Evolutionary conservation across 108 stramenopile species (phyloP), one percentile per base, ranked within the genome.

Genomic region (Phaeodactylum tricornutum): DNA sequence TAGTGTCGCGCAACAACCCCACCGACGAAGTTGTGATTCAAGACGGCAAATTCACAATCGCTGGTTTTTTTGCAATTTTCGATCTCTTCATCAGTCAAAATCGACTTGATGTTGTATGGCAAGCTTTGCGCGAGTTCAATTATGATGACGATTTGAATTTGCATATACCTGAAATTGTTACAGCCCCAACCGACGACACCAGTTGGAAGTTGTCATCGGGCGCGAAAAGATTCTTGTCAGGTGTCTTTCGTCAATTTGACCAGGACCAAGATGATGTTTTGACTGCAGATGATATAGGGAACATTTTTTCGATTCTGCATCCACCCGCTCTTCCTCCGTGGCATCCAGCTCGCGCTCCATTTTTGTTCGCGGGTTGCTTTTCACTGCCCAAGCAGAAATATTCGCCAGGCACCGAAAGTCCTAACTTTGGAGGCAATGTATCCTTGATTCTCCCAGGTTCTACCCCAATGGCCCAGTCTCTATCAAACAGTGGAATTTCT

Each of bases 71-170:
- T 41, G 68, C 76, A 35, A 83, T 87, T 35, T 83, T 83, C 52
- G 86, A 87, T 58, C 75, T 83, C 25, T 87, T 83, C 22, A 77
- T 87, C 41, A 63, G 62, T 45, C 81, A 87, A 40, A 84, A 87
- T 64, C 66, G 77, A 49, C 64, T 83, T 48, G 86, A 87, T 53
- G 76, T 81, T 9, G 79, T 79, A 16, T 87, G 86, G 86, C 61
- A 70, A 67, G 77, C 77, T 2, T 49, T 87, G 35, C 71, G 86
- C 50, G 62, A 63, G 22, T 79, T 83, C 62, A 79, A 79, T 15
- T 81, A 83, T 48, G 74, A 78, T 39, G 77, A 87, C 62, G 49
- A 81, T 27, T 52, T 87, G 40, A 57, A 71, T 7, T 59, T 87
- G 50, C 23, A 48, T 24, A 66, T 82, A 23, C 84, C 84, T 19